phyloP scores from a whole-genome alignment of 83 land plant species.

The Thuja plicata region DNA sequence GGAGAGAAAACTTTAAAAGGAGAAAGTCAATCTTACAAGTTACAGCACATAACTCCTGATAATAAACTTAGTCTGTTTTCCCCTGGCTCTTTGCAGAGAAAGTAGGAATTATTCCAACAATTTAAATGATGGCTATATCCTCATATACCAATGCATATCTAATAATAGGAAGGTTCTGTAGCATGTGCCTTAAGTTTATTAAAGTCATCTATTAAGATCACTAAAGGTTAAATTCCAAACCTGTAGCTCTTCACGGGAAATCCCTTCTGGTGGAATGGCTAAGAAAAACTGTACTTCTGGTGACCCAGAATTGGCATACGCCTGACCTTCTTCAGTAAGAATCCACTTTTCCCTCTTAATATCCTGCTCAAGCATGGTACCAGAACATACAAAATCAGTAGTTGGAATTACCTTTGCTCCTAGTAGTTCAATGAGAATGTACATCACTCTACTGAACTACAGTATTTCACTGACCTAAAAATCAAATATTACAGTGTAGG shows the following conservation, averaged over 20 bases:
- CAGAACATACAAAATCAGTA: not conserved
- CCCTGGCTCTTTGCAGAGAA: not conserved
- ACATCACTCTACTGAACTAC: too few species aligned
- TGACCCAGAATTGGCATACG: constrained; percentile 63
- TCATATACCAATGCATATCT: not conserved
- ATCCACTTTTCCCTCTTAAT: constrained; percentile 72
- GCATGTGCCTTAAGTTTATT: not conserved
- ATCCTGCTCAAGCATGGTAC: constrained; percentile 41
- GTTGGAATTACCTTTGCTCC: not conserved
- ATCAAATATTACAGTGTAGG: not conserved
- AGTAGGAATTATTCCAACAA: too few species aligned
- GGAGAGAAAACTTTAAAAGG: not conserved
- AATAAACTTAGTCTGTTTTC: not conserved
- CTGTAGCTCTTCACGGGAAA: constrained; percentile 66
- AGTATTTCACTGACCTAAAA: not conserved
- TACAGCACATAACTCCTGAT: not conserved
- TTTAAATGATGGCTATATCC: not conserved
- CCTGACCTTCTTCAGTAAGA: constrained; percentile 78
- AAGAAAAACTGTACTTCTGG: constrained; percentile 78
- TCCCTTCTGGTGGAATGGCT: constrained; percentile 85
- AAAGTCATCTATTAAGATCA: not conserved
- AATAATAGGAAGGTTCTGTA: not conserved
- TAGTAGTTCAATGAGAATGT: not conserved
- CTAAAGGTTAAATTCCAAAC: constrained; percentile 23
- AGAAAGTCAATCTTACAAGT: not conserved